Conservation (phyloP, 2,329 filamentous ascomycete genomes). For the Mycosphaerella sp. region DNA sequence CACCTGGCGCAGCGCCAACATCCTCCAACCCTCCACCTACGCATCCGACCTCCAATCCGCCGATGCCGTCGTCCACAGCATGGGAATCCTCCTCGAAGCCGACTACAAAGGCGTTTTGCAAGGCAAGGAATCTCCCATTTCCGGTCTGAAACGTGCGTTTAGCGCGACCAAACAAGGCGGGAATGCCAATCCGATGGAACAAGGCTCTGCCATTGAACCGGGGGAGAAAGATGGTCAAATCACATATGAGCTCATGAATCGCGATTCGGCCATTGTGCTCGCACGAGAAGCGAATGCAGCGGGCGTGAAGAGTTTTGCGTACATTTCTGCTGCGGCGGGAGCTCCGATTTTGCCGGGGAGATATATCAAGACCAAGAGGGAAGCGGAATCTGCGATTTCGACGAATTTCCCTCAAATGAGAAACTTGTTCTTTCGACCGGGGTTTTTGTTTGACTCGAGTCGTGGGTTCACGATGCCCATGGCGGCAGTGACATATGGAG, state of each 20-base stretch:
- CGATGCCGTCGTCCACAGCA: constrained; percentile 83
- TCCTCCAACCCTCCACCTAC: constrained; percentile 77
- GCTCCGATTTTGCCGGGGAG: constrained; percentile 75
- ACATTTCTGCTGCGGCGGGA: constrained; percentile 81
- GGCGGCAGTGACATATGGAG: constrained; percentile 68
- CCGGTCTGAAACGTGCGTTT: constrained; percentile 74
- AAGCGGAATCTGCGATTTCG: constrained; percentile 73
- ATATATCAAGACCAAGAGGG: constrained; percentile 87
- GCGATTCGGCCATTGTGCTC: constrained; percentile 76
- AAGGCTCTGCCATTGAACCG: constrained; percentile 55
- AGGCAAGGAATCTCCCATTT: constrained; percentile 73
- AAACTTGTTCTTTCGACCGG: constrained; percentile 73
- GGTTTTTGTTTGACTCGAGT: constrained; percentile 82
- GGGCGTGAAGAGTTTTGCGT: constrained; percentile 66
- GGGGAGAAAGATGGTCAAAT: constrained; percentile 66
- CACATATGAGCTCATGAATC: constrained; percentile 97
- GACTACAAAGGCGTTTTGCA: constrained; percentile 93
- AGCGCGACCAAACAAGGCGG: constrained; percentile 55
- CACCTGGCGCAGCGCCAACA: constrained; percentile 80
- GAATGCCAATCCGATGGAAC: constrained; percentile 60
- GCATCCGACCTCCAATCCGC: constrained; percentile 66
- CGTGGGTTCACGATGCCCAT: constrained; percentile 77
- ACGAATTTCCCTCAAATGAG: constrained; percentile 68
- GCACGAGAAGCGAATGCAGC: constrained; percentile 66
- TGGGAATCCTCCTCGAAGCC: constrained; percentile 93